These are phyloP conservation scores for Austropuccinia psidii DNA, from an alignment of 1,284 basidiomycete genomes.

Conservation along the genomic window DNA sequence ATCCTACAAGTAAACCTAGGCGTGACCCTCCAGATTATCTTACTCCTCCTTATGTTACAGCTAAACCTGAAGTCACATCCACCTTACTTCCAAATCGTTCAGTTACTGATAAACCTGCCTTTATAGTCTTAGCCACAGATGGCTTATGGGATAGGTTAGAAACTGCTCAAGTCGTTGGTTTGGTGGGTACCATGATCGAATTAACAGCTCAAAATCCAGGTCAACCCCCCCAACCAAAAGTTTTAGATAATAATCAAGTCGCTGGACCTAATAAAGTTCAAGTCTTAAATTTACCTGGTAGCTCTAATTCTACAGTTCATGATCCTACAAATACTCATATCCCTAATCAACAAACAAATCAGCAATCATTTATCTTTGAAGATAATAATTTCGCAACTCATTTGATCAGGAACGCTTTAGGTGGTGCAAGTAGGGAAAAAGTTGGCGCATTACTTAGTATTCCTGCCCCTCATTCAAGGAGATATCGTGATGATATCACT, in stretches of 20 bases:
- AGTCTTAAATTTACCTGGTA: conserved; percentile 27
- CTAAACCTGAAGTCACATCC: conserved; percentile 73
- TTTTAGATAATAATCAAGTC: conserved; percentile 37
- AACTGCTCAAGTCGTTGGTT: conserved; percentile 86
- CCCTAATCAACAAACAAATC: not conserved
- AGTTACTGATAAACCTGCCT: conserved; percentile 51
- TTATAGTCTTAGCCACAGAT: conserved; percentile 83
- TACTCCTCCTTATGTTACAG: conserved; percentile 89
- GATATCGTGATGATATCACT: conserved; percentile 35
- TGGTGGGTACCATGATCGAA: conserved; percentile 73
- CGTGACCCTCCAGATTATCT: conserved; percentile 53
- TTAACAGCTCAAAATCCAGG: not conserved
- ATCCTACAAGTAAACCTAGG: conserved; percentile 45
- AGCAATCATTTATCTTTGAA: conserved; percentile 55
- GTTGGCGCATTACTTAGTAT: conserved; percentile 73
- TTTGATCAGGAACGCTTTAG: conserved; percentile 86
- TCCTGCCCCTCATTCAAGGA: conserved; percentile 66
- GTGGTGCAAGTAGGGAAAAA: conserved; percentile 65
- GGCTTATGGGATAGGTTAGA: conserved; percentile 91
- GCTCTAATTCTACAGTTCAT: conserved; percentile 31
- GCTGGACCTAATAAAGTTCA: conserved; percentile 58
- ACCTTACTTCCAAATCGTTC: conserved; percentile 45
- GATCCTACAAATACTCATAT: conserved; percentile 38
- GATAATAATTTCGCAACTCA: conserved; percentile 84
- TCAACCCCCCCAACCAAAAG: not conserved